phyloP scores from a whole-genome alignment of 1,284 basidiomycete species.

The Meira miltonrushii region DNA sequence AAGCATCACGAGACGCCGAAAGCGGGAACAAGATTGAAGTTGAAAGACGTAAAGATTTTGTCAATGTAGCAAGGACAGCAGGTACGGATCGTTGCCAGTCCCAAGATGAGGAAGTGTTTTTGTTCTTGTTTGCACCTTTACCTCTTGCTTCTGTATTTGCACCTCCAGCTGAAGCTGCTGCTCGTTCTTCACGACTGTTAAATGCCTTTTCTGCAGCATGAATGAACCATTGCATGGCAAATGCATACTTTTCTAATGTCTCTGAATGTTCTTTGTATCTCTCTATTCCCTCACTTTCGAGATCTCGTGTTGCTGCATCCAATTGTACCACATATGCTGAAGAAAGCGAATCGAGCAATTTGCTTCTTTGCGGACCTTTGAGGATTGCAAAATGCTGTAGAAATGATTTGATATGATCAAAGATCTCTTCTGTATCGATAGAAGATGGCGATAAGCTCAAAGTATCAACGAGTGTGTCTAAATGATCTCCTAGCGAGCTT shows the following conservation, averaged over 20 bases:
- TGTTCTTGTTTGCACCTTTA: background rate
- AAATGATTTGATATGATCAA: constrained; percentile 32
- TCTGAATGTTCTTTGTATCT: constrained; percentile 33
- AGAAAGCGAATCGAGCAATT: constrained; percentile 42
- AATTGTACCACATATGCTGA: constrained; percentile 31
- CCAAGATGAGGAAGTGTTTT: constrained; percentile 14
- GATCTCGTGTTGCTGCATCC: constrained; percentile 31
- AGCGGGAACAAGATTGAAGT: constrained; percentile 17
- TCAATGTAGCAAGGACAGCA: constrained; percentile 34
- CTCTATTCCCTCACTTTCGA: constrained; percentile 28
- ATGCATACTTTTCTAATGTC: constrained; percentile 43
- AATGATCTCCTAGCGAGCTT: background rate
- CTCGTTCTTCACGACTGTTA: constrained; percentile 22
- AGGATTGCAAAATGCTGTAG: constrained; percentile 40
- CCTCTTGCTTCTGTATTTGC: constrained; percentile 3
- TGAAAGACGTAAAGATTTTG: constrained; percentile 29
- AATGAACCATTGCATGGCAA: constrained; percentile 48
- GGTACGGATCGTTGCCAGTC: constrained; percentile 29
- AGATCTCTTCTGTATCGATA: constrained; percentile 8
- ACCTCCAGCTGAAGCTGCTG: constrained; percentile 13
- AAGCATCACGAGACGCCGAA: constrained; percentile 42
- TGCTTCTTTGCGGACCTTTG: constrained; percentile 28
- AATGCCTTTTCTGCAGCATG: constrained; percentile 33
- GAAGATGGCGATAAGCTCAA: constrained; percentile 4
- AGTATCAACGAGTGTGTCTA: constrained; percentile 8